Percentiles rank a stretch among this genome's conserved stretches.
phyloP scores from a whole-genome alignment of 2,329 filamentous ascomycete genomes.

The Ophiosphaerella narmari region DNA sequence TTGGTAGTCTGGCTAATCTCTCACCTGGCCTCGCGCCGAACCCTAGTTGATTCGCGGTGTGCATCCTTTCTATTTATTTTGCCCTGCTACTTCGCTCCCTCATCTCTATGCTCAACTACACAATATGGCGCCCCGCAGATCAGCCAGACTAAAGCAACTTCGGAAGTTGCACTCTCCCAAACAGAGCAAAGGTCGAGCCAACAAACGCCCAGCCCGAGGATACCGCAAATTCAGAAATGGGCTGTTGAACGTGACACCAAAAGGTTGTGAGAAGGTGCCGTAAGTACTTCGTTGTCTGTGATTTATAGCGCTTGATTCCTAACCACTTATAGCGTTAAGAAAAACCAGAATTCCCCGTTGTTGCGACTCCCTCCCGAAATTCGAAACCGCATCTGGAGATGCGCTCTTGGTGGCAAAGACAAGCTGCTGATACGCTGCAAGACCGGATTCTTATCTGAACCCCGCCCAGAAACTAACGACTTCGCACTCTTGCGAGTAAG shows the following conservation, averaged over 20 bases:
- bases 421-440: not conserved
- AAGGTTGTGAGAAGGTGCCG: constrained; percentile 13
- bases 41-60: too few species aligned
- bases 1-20: too few species aligned
- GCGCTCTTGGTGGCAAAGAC: constrained; percentile 11
- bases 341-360: constrained; percentile 13
- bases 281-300: not conserved
- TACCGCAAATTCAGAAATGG: constrained; percentile 21
- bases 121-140: not conserved
- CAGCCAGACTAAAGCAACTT: not conserved
- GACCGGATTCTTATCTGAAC: not conserved
- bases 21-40: not conserved
- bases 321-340: constrained; percentile 6
- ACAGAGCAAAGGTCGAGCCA: constrained; percentile 1
- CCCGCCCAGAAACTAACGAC: not conserved
- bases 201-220: constrained; percentile 17
- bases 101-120: not conserved
- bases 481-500: constrained; percentile 7
- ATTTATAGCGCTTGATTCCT: not conserved
- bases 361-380: constrained; percentile 20
- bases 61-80: not conserved
- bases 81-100: not conserved
- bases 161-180: not conserved
- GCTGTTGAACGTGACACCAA: constrained; percentile 17
- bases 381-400: constrained; percentile 17